Evolutionary conservation across 2,329 filamentous ascomycete species (phyloP).

Genomic region (Phaeophleospora eucalypticola): DNA sequence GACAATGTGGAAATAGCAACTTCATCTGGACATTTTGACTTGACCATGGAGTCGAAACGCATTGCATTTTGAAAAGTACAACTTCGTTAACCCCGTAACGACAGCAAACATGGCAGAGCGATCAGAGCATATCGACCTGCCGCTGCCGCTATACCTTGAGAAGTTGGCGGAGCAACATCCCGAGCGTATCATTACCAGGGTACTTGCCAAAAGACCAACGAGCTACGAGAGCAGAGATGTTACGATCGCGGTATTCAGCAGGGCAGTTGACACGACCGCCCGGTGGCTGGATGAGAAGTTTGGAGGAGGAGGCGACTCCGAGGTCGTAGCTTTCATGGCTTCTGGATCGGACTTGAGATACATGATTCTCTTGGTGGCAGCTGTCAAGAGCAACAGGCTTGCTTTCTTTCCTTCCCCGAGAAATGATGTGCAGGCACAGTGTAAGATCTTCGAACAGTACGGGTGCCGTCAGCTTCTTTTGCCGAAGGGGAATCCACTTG

Average conservation of each 20-base stretch:
- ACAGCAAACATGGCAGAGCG: too few relatives aligned
- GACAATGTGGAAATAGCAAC: too few relatives aligned
- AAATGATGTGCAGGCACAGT: slow-evolving; percentile 12
- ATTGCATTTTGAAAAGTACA: too few relatives aligned
- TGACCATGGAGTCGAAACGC: too few relatives aligned
- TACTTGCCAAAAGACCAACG: neutral
- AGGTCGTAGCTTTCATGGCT: slow-evolving; percentile 8
- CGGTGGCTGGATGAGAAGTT: slow-evolving; percentile 17
- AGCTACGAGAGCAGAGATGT: slow-evolving; percentile 1
- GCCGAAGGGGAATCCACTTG: slow-evolving; percentile 2
- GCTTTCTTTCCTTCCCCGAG: slow-evolving; percentile 17
- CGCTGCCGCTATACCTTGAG: slow-evolving; percentile 4
- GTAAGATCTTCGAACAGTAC: slow-evolving; percentile 14
- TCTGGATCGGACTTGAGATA: slow-evolving; percentile 12
- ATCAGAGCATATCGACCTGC: slow-evolving; percentile 1
- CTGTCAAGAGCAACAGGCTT: slow-evolving; percentile 12
- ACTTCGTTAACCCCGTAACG: too few relatives aligned
- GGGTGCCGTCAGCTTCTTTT: slow-evolving; percentile 12
- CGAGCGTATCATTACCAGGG: slow-evolving; percentile 2
- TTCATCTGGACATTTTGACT: too few relatives aligned
- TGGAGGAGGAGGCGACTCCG: slow-evolving; percentile 5
- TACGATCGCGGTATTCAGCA: slow-evolving; percentile 8
- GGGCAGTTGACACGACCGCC: slow-evolving; percentile 13
- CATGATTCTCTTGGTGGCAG: slow-evolving; percentile 13
- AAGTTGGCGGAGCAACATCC: slow-evolving; percentile 2